Base-by-base conservation (phyloP, 2,329 filamentous ascomycete genomes). In the Xylariaceae sp. region DNA sequence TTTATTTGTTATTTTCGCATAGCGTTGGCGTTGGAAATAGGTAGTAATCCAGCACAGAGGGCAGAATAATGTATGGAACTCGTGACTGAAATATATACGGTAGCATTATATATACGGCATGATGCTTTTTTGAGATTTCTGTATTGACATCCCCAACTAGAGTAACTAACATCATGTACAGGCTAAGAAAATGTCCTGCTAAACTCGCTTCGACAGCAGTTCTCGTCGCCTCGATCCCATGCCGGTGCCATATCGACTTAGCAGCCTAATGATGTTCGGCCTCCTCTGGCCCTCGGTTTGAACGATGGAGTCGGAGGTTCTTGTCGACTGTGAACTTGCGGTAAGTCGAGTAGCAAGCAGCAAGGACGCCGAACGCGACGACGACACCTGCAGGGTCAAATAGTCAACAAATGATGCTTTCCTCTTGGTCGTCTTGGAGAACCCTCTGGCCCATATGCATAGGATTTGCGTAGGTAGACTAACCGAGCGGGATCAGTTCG, bases 401-500 rank as follows among this genome's bases (percentile, higher is more conserved):
- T 57, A 64, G 75, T 67, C 21, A 59, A 54, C 20, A 50, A 45
- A 44, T 2, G 10, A 21, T 19, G 7, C 43, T 2, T 3, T 6
- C 42, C 6, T 18, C 20, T n/a, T n/a, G n/a, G n/a, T n/a, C n/a
- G n/a, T 40, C 20, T 21, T 40, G 21, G 23, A 12, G 40, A 54
- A 23, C 20, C 20, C 47, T 5, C n/a, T 20, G 3, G 29, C 18
- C n/a, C 85, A 63, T 59, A 10, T 29, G 10, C 26, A 29, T 6
- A 10, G 26, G 26, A 26, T 4, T 4, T 26, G 9, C 4, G 62
- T 51, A 58, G 54, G 53, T 52, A 62, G 65, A 79, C 86, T 76
- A 88, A 96, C 93, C 93, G 69, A 99, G 89, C 72, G 95, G 95
- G 68, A 93, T 86, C 84, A 99, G 84, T 84, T 99, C 95, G 67